Evolutionary conservation across 192 early-diverging fungal genomes (phyloP).

Genomic region (Gorgonomyces haynaldii): DNA sequence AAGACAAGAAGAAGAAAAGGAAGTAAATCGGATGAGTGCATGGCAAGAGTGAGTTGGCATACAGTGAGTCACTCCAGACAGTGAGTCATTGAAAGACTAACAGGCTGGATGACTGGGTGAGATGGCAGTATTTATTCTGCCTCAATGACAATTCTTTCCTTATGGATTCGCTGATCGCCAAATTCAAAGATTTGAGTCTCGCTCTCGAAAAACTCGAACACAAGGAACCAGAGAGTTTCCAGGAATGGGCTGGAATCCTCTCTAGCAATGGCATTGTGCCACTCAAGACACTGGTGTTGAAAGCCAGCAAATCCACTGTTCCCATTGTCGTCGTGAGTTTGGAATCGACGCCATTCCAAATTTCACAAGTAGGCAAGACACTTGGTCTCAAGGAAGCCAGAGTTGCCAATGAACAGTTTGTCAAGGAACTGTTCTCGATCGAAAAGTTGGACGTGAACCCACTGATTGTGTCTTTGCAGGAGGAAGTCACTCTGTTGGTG

Average conservation of each 20-base stretch:
- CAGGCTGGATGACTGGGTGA: not conserved
- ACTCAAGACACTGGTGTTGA: conserved; percentile 61
- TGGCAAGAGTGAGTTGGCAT: not conserved
- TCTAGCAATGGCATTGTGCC: not conserved
- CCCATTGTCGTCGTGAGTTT: conserved; percentile 55
- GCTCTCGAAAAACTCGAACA: no score
- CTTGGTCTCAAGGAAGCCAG: conserved; percentile 48
- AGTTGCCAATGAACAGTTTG: conserved; percentile 57
- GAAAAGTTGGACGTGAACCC: conserved; percentile 49
- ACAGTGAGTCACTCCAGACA: not conserved
- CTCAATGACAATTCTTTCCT: not conserved
- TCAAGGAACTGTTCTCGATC: conserved; percentile 35
- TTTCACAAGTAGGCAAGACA: conserved; percentile 15
- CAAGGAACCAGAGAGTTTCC: not conserved
- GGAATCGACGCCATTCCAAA: conserved; percentile 31
- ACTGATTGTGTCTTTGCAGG: not conserved
- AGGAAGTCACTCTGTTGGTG: conserved; percentile 69
- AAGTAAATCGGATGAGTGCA: no score
- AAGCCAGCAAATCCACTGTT: conserved; percentile 57
- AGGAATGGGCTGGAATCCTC: not conserved
- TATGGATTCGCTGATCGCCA: no score
- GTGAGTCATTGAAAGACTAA: not conserved
- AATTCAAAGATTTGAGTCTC: no score
- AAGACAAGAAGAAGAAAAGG: not conserved
- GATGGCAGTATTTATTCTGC: not conserved